phyloP scores from a whole-genome alignment of 129 eudicot genomes.

The Chrysanthemum seticuspe region DNA sequence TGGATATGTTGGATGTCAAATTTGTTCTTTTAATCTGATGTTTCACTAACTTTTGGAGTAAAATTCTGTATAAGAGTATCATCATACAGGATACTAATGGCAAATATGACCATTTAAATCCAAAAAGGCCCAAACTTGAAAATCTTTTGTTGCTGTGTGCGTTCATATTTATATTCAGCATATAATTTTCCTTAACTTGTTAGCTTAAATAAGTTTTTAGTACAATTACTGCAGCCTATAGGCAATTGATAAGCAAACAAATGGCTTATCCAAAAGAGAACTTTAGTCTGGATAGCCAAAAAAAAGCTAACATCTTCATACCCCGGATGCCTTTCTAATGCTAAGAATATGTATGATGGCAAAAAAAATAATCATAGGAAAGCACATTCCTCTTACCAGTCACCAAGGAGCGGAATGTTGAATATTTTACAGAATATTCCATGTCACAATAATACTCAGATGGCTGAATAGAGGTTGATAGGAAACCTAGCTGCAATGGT shows the following conservation, averaged over 20 bases:
- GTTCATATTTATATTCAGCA: constrained; percentile 17
- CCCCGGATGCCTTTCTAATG: constrained; percentile 14
- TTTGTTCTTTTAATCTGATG: neutral
- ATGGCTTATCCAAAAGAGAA: neutral
- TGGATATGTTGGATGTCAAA: neutral
- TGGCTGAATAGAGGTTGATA: constrained; percentile 39
- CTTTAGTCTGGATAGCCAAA: constrained; percentile 4
- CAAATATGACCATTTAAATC: neutral
- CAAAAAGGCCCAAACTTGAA: neutral
- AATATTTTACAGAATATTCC: constrained; percentile 92
- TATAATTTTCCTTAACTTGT: neutral
- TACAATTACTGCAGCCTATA: constrained; percentile 12
- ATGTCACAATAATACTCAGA: constrained; percentile 79
- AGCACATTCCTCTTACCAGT: constrained; percentile 47
- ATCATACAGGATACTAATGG: neutral
- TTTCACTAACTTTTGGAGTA: neutral
- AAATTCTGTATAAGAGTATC: neutral
- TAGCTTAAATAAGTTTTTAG: constrained; percentile 5
- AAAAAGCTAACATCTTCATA: constrained; percentile 2
- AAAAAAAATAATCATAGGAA: constrained; percentile 4
- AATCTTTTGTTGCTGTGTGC: neutral
- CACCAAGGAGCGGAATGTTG: constrained; percentile 70
- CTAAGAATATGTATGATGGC: constrained; percentile 12
- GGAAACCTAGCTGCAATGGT: constrained; percentile 54
- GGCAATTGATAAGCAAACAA: constrained; percentile 11